Evolutionary conservation across 257 asterid genomes (phyloP).

Genomic region (Solanum piurae): DNA sequence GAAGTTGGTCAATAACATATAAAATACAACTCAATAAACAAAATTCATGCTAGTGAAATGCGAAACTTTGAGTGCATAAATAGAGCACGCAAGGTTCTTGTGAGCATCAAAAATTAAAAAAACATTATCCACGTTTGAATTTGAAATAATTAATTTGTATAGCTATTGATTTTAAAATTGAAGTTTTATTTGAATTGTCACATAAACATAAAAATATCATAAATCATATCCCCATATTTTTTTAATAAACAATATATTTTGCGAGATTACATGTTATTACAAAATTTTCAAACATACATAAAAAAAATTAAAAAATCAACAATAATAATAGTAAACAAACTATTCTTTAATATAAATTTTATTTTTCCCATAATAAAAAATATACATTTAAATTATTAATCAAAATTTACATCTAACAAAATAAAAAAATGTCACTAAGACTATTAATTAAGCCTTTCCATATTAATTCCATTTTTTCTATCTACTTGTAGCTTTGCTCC

Average conservation of each 20-base stretch:
- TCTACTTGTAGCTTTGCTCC: background rate
- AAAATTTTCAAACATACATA: no score
- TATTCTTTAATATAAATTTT: no score
- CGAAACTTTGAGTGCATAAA: background rate
- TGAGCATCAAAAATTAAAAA: background rate
- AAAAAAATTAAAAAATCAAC: no score
- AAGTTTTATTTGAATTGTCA: no score
- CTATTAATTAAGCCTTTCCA: background rate
- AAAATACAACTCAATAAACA: background rate
- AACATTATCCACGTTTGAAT: background rate
- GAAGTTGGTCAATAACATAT: background rate
- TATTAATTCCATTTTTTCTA: background rate
- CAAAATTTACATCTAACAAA: background rate
- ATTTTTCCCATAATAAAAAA: background rate
- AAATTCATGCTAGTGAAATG: background rate
- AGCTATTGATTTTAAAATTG: background rate
- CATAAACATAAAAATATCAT: fast-evolving
- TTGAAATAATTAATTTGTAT: background rate
- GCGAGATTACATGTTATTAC: background rate
- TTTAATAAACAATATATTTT: no score
- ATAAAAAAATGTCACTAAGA: background rate
- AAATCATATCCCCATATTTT: background rate
- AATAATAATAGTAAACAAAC: no score
- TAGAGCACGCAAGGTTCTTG: background rate
- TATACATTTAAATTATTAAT: background rate